Evolutionary conservation across 352 stramenopile genomes (phyloP).

Genomic region (Phytopythium vexans): DNA sequence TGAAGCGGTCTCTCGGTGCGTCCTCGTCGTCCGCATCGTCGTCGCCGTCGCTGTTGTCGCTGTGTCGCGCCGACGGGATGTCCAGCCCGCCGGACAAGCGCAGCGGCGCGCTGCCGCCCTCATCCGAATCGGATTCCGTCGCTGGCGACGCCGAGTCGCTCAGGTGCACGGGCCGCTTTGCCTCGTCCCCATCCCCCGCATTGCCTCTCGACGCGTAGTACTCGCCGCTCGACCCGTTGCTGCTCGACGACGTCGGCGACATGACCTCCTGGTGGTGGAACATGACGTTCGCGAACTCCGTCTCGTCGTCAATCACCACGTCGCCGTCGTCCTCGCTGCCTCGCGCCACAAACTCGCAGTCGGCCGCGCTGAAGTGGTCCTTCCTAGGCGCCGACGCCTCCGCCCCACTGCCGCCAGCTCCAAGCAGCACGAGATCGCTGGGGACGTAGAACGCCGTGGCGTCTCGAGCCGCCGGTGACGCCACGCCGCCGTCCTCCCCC

Average conservation of each 20-base stretch:
- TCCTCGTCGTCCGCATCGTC: slow-evolving; percentile 21
- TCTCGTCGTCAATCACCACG: slow-evolving; percentile 13
- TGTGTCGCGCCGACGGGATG: slow-evolving; percentile 1
- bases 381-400: not conserved
- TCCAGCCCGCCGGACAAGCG: no score
- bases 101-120: slow-evolving; percentile 10
- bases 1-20: slow-evolving; percentile 27
- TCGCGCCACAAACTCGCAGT: not conserved
- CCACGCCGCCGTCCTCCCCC: slow-evolving; percentile 13
- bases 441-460: no score
- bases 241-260: slow-evolving; percentile 59
- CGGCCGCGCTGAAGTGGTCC: slow-evolving; percentile 3
- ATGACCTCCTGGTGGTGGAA: slow-evolving; percentile 28
- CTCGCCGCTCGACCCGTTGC: slow-evolving; percentile 40
- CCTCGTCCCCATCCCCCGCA: slow-evolving; percentile 2
- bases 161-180: slow-evolving; percentile 4
- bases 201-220: slow-evolving; percentile 7
- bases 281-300: slow-evolving; percentile 26
- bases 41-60: slow-evolving; percentile 17
- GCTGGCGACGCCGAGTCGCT: slow-evolving; percentile 19
- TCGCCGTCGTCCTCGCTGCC: not conserved
- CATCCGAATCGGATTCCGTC: slow-evolving; percentile 31
- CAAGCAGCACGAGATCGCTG: slow-evolving; percentile 1
- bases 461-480: slow-evolving; percentile 12
- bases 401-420: not conserved